Base-by-base conservation (phyloP, 768 basidiomycete species). In the Pulveroboletus frians region DNA sequence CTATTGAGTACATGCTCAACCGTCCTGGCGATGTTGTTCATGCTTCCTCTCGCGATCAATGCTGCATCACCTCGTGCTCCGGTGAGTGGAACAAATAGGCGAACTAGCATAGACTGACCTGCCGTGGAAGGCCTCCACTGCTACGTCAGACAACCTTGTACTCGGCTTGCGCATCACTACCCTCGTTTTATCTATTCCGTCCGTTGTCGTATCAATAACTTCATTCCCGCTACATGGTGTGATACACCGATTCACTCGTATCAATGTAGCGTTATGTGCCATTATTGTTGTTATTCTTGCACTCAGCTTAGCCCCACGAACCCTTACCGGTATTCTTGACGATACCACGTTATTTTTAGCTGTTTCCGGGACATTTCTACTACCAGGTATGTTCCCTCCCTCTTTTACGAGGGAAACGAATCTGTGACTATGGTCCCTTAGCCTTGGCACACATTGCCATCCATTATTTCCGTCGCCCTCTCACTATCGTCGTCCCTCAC, bases 391-490 rank as follows among this genome's bases (percentile, higher is more conserved):
- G 71, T 49, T 40, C 20, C 40, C 8, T 23, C 36, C 27, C n/a
- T 43, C 34, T 17, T 30, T n/a, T 0, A 17, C 34, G 26, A 37
- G 7, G 10, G 14, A 21, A 30, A 27, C 21, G 29, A 41, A 31
- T 6, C 38, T 26, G 26, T 48, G 27, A 14, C 45, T 38, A 17
- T 35, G 38, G 15, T 17, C 21, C 41, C 31, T 43, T 62, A 78
- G 86, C 90, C 14, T 60, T 91, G 42, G 69, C 88, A 46, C 92
- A 94, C 69, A 81, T 95, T 55, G 76, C 77, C 23, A 81, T 83
- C 4, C 92, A 95, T 70, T 83, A 90, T 62, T 84, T 96, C 70
- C 82, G 83, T 50, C 81, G 83, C 3, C 93, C 93, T 2, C 73
- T 93, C 3, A 74, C 88, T 0, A 96, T 96, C 60, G 76, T 95